Percentiles rank a stretch among this genome's conserved stretches.
Evolutionary conservation across 164 flowering plant genomes (phyloP).

Genomic region (Euptelea pleiosperma): DNA sequence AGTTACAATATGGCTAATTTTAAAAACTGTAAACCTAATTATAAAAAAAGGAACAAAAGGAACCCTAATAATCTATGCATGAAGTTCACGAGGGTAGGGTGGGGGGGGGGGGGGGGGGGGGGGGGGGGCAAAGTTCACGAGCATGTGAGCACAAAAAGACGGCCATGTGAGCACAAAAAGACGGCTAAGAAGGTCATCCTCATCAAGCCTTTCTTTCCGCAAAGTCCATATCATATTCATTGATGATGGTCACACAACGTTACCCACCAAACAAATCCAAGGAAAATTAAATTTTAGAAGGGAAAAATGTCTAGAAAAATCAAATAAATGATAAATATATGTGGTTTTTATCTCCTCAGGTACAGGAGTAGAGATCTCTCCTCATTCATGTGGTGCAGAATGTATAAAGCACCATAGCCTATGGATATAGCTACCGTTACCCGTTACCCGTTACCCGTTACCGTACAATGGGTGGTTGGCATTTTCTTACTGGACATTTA

Average conservation of each 20-base stretch:
- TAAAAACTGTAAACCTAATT: not conserved
- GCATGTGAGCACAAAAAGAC: slow-evolving; percentile 35
- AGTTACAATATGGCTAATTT: no score
- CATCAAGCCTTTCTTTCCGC: slow-evolving; percentile 11
- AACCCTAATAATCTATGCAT: slow-evolving; percentile 4
- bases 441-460: no score
- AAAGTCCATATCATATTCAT: slow-evolving; percentile 13
- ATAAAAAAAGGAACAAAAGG: not conserved
- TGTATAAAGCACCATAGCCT: slow-evolving; percentile 1
- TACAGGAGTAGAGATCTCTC: not conserved
- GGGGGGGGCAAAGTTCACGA: slow-evolving; percentile 35
- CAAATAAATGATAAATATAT: not conserved
- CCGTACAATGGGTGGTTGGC: no score
- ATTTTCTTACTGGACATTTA: no score
- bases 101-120: no score
- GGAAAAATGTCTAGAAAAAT: not conserved
- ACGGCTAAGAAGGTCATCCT: slow-evolving; percentile 42
- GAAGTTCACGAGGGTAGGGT: slow-evolving; percentile 20
- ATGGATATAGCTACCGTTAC: not conserved
- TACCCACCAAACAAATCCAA: slow-evolving; percentile 8
- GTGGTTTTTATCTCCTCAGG: slow-evolving; percentile 16
- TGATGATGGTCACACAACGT: slow-evolving; percentile 13
- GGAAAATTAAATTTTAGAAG: not conserved
- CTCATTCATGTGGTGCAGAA: slow-evolving; percentile 11
- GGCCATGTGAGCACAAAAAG: slow-evolving; percentile 37